Percentiles rank a stretch among this genome's conserved stretches.
Evolutionary conservation across 768 basidiomycete genomes (phyloP).

Genomic region (Leucosporidium yakuticum): DNA sequence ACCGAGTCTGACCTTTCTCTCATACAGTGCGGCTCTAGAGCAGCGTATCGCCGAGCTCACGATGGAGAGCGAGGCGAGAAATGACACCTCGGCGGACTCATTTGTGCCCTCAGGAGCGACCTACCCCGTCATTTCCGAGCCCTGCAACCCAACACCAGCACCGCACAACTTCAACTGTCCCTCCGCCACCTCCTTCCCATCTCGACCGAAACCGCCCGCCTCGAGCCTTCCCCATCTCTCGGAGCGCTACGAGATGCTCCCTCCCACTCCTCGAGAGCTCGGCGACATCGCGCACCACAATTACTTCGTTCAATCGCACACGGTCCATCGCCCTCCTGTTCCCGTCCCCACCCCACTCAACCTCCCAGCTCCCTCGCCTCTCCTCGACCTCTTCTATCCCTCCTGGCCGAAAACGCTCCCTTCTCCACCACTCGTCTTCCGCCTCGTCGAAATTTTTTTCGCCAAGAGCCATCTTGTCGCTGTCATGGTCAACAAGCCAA

Average conservation of each 20-base stretch:
- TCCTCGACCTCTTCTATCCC: constrained; percentile 1
- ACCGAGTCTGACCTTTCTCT: not conserved
- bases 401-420: not conserved
- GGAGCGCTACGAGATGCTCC: no score
- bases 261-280: no score
- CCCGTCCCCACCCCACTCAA: no score
- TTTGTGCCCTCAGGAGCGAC: not conserved
- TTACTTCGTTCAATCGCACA: no score
- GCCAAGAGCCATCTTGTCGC: not conserved
- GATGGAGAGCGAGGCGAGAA: not conserved
- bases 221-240: no score
- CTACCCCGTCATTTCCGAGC: no score
- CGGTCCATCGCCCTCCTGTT: no score
- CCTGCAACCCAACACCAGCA: no score
- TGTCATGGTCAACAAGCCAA: not conserved
- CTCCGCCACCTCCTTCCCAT: not conserved
- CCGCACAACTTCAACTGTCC: not conserved
- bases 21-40: not conserved
- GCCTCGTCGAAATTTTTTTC: not conserved
- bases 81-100: not conserved
- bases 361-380: not conserved
- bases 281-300: no score
- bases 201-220: no score
- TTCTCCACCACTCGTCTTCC: not conserved
- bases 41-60: not conserved